phyloP scores from a whole-genome alignment of 2,329 filamentous ascomycete species.

The Hymenoscyphus occultus region DNA sequence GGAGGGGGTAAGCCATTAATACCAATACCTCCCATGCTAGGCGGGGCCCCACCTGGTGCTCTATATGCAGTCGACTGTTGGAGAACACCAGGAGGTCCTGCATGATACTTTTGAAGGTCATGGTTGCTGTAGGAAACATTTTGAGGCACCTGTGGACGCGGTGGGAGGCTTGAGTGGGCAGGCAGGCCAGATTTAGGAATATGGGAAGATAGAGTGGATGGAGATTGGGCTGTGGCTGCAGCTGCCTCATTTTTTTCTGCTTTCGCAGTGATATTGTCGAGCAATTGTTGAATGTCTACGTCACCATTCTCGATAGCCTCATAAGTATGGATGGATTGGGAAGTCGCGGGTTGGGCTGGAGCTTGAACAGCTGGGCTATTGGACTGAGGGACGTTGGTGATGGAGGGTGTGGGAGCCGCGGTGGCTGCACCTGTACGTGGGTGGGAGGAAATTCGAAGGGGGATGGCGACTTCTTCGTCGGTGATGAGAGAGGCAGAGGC shows the following conservation, averaged over 20 bases:
- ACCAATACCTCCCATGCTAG: constrained; percentile 32
- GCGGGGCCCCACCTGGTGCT: constrained; percentile 27
- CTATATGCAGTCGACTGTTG: constrained; percentile 32
- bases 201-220: constrained; percentile 26
- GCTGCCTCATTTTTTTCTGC: constrained; percentile 35
- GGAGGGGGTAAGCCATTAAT: constrained; percentile 37
- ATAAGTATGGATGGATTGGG: constrained; percentile 23
- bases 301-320: constrained; percentile 33
- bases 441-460: constrained; percentile 17
- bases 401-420: background rate
- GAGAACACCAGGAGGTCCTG: constrained; percentile 29
- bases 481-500: constrained; percentile 14
- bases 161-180: constrained; percentile 37
- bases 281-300: constrained; percentile 39
- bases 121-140: constrained; percentile 28
- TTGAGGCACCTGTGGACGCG: constrained; percentile 36
- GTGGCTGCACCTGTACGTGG: constrained; percentile 13
- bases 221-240: constrained; percentile 20
- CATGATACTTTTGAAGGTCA: constrained; percentile 36
- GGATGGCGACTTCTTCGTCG: constrained; percentile 15
- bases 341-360: constrained; percentile 22
- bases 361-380: constrained; percentile 23
- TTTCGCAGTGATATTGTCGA: constrained; percentile 40
- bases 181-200: constrained; percentile 31
- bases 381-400: constrained; percentile 18